Evolutionary conservation across 2,329 filamentous ascomycete species (phyloP), one percentile per base, ranked within the genome.

Genomic region (Diaporthe sp.): DNA sequence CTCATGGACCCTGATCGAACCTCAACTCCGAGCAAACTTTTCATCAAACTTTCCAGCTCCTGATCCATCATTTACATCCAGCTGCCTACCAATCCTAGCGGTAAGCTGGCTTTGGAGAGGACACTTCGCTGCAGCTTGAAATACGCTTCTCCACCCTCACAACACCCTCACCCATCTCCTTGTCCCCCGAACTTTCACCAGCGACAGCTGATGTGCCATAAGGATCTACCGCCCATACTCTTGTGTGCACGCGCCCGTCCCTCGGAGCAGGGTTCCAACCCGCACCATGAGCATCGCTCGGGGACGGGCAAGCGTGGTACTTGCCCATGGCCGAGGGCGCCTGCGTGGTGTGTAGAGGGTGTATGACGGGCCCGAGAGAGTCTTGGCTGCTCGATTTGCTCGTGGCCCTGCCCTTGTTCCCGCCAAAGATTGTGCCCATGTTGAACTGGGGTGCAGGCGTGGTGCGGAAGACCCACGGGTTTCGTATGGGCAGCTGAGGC

Each of bases 381-480:
- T 39, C 62, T 10, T 73, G 58, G 22, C 51, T 42, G 55, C 58
- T n/a, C 13, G 62, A 37, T 1, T 15, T 72, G 31, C 49, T 25
- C 51, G 19, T 28, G 9, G 5, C 22, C 12, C 9, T 31, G 46
- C 25, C 12, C 13, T n/a, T 71, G 5, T 25, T 44, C 1, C 46
- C 42, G 22, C 42, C 42, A n/a, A 74, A 39, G 15, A 57, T n/a
- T 5, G 58, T 37, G 5, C 68, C 37, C 25, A 44, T 58, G 28
- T 25, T 25, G 22, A 73, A 22, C 1, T n/a, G 55, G 5, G 69
- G 55, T 3, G 55, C 44, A n/a, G 76, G 62, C 19, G 65, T 61
- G 51, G 77, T 75, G 34, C 77, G 76, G 67, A 78, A 77, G 42
- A 76, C 57, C 62, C 75, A 78, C 2, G 78, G 76, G 58, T 75